Percentiles rank a stretch among this genome's conserved stretches.
Conservation (phyloP, 306 rosid species). For the Vigna radiata region DNA sequence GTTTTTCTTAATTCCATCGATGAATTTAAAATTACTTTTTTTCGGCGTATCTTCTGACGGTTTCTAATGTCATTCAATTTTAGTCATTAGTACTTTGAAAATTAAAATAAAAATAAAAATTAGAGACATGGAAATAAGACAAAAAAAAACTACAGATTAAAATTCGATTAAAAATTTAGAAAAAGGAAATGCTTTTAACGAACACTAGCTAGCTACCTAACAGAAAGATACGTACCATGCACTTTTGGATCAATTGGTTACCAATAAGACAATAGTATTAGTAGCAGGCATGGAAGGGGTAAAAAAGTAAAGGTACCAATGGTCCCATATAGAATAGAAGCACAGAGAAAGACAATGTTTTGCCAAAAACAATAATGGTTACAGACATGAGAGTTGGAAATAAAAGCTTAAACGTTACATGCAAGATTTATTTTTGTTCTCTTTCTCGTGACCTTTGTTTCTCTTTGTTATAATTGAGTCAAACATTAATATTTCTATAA, state of each 20-base stretch:
- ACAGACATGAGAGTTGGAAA: not conserved
- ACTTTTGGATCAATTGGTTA: not conserved
- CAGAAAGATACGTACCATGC: not conserved
- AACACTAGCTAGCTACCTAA: not conserved
- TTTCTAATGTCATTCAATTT: no score
- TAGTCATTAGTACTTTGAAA: no score
- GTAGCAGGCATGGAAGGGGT: not conserved
- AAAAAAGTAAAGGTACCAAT: not conserved
- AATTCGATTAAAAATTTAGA: no score
- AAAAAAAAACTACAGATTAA: no score
- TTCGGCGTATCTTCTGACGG: no score
- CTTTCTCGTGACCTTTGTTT: not conserved
- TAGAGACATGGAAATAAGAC: no score
- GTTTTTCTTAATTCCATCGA: no score
- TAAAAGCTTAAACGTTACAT: slow-evolving; percentile 26
- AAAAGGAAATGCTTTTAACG: no score
- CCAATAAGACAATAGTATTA: not conserved
- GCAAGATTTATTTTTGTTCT: slow-evolving; percentile 26
- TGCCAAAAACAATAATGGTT: not conserved
- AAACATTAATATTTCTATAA: slow-evolving; percentile 18
- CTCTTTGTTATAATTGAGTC: slow-evolving; percentile 5
- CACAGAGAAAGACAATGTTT: not conserved
- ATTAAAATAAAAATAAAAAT: no score
- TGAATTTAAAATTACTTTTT: no score
- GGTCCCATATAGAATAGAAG: not conserved